phyloP scores from a whole-genome alignment of 108 stramenopile species.

The Chaetoceros tenuissimus region DNA sequence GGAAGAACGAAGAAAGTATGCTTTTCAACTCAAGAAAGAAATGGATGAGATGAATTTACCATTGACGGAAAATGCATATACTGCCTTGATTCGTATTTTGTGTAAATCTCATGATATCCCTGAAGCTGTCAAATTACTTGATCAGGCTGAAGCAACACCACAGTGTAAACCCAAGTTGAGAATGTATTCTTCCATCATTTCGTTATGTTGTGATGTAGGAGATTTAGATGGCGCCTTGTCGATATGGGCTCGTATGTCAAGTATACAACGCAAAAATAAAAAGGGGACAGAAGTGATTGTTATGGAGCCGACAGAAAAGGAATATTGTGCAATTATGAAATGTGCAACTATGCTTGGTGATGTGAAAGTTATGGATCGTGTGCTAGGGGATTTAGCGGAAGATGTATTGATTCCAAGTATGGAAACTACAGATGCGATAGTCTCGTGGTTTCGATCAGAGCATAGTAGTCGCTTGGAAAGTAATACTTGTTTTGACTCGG shows the following conservation, averaged over 20 bases:
- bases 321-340: conserved; percentile 46
- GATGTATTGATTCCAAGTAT: conserved; percentile 64
- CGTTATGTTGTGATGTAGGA: conserved; percentile 46
- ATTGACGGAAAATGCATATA: conserved; percentile 70
- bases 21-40: conserved; percentile 54
- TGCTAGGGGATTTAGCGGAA: conserved; percentile 68
- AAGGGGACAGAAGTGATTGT: conserved; percentile 8
- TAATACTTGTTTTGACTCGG: not conserved
- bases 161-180: conserved; percentile 75
- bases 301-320: conserved; percentile 48
- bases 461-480: not conserved
- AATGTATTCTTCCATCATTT: conserved; percentile 53
- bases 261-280: not conserved
- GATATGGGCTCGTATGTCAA: conserved; percentile 46
- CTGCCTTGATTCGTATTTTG: conserved; percentile 65
- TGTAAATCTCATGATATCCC: conserved; percentile 35
- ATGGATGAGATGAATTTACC: conserved; percentile 50
- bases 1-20: conserved; percentile 40
- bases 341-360: conserved; percentile 42
- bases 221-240: conserved; percentile 28
- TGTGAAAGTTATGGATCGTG: conserved; percentile 42
- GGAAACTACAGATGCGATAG: conserved; percentile 37
- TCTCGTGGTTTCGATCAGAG: conserved; percentile 57
- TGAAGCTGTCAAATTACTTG: conserved; percentile 37
- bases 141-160: conserved; percentile 47